phyloP scores from a whole-genome alignment of 345 rosid species.

The Hibiscus trionum region DNA sequence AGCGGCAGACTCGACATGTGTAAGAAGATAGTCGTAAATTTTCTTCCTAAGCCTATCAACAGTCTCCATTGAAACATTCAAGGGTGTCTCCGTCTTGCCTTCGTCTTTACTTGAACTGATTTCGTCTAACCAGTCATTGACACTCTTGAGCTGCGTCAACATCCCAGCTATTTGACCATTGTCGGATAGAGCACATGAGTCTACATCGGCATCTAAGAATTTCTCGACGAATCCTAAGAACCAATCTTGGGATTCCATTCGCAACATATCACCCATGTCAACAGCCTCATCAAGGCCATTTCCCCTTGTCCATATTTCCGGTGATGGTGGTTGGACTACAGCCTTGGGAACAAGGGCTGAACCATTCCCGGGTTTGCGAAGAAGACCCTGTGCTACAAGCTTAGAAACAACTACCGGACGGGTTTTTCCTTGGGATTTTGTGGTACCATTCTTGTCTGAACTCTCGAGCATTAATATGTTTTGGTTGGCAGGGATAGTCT shows the following conservation, averaged over 20 bases:
- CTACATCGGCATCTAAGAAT: constrained; percentile 74
- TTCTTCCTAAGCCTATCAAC: constrained; percentile 68
- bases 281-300: constrained; percentile 56
- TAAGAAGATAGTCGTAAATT: constrained; percentile 81
- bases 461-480: constrained; percentile 53
- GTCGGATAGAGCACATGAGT: constrained; percentile 49
- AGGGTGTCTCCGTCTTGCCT: constrained; percentile 29
- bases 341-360: constrained; percentile 37
- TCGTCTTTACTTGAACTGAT: constrained; percentile 52
- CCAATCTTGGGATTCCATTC: constrained; percentile 80
- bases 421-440: constrained; percentile 43
- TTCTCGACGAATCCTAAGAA: constrained; percentile 81
- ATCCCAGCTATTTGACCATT: constrained; percentile 86
- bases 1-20: constrained; percentile 90
- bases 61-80: constrained; percentile 51
- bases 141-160: constrained; percentile 90
- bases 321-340: constrained; percentile 42
- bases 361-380: constrained; percentile 47
- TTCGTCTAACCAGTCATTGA: constrained; percentile 87
- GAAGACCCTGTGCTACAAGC: constrained; percentile 60
- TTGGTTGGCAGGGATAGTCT: constrained; percentile 28
- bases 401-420: constrained; percentile 53
- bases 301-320: constrained; percentile 69
- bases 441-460: constrained; percentile 33
- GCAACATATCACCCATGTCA: constrained; percentile 69